A percentile compares a stretch with the other conserved stretches of the same genome.
Conservation (phyloP, 768 basidiomycete species). For the Psilocybe sp. region DNA sequence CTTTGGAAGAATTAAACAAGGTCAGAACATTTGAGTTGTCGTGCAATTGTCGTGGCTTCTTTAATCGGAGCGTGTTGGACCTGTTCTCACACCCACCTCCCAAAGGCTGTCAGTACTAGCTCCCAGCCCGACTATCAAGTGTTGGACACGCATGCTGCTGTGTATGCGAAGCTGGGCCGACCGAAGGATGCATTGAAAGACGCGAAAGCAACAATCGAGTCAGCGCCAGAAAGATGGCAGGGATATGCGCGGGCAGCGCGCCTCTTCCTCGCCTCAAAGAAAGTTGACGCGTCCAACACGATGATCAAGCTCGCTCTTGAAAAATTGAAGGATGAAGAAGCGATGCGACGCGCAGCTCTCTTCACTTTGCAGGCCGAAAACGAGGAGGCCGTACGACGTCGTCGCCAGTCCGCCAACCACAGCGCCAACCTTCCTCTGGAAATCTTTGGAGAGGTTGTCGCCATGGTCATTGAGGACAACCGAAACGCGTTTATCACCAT, state of each 20-base stretch:
- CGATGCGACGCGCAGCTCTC: constrained; percentile 43
- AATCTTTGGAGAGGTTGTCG: constrained; percentile 56
- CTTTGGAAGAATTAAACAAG: constrained; percentile 47
- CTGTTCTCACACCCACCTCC: not conserved
- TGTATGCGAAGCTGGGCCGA: constrained; percentile 59
- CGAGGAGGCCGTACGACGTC: constrained; percentile 15
- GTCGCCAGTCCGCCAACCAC: constrained; percentile 41
- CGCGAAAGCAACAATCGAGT: constrained; percentile 62
- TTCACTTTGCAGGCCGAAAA: constrained; percentile 39
- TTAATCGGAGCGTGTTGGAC: too few species aligned
- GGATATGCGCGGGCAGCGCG: constrained; percentile 76
- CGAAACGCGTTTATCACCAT: constrained; percentile 42
- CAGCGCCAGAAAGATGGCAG: constrained; percentile 70
- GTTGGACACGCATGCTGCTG: constrained; percentile 75
- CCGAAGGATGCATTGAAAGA: constrained; percentile 68
- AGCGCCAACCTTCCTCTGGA: constrained; percentile 67
- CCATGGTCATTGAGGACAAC: constrained; percentile 38
- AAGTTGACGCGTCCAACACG: constrained; percentile 45
- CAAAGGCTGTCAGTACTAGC: constrained; percentile 49
- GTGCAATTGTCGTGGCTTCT: too few species aligned
- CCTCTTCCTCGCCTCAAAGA: constrained; percentile 53
- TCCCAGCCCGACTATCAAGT: constrained; percentile 43
- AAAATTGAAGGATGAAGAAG: constrained; percentile 43
- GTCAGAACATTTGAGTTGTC: constrained; percentile 26
- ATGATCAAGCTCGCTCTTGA: constrained; percentile 63